A percentile compares a stretch with the other conserved stretches of the same genome.
These are phyloP conservation scores for Fusarium hainanense DNA, from an alignment of 2,329 filamentous ascomycete species.

Conservation along the genomic window DNA sequence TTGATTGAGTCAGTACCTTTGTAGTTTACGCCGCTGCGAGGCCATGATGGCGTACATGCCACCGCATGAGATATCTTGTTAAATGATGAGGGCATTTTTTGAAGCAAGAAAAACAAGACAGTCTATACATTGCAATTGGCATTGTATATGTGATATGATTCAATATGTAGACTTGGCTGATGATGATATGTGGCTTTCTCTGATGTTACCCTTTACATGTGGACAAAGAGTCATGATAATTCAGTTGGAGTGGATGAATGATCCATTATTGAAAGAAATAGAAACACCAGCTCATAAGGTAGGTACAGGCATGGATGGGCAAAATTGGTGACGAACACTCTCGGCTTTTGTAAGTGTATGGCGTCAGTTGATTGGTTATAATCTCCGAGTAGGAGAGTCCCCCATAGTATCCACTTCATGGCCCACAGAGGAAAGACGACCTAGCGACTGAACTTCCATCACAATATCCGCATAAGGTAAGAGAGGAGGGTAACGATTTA, in stretches of 20 bases:
- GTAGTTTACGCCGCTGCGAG: constrained; percentile 21
- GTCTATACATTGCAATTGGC: background rate
- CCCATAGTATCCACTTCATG: background rate
- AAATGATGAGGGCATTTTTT: constrained; percentile 29
- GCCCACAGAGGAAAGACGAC: background rate
- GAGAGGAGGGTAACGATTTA: background rate
- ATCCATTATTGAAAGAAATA: background rate
- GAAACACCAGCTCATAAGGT: background rate
- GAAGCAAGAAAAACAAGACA: background rate
- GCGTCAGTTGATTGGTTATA: background rate
- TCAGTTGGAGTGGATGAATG: background rate
- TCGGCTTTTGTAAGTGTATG: background rate
- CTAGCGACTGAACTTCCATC: background rate
- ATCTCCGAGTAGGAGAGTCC: background rate
- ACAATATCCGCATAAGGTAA: background rate
- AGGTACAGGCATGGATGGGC: background rate
- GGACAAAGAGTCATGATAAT: background rate
- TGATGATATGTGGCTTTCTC: background rate
- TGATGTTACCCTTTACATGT: background rate
- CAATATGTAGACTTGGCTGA: background rate
- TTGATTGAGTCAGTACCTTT: constrained; percentile 9
- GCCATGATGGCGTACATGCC: constrained; percentile 23
- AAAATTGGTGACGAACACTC: background rate
- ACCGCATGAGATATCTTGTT: constrained; percentile 25
- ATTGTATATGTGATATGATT: background rate